Evolutionary conservation across 2,329 filamentous ascomycete genomes (phyloP).

Genomic region (Davidsoniella australis): DNA sequence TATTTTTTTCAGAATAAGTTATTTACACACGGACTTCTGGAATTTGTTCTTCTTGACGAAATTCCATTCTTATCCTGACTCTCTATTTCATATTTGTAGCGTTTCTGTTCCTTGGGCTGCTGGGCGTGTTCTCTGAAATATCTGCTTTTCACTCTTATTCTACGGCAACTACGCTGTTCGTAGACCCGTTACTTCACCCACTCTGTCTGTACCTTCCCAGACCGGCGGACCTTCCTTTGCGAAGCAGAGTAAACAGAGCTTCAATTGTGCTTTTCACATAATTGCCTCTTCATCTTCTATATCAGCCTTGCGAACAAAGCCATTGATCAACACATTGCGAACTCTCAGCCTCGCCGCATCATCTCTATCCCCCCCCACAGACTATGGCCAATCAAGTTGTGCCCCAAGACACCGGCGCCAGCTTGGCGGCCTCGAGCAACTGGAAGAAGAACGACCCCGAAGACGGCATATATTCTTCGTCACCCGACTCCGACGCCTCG

Average conservation of each 20-base stretch:
- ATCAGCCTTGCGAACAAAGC: neutral
- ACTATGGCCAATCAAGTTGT: neutral
- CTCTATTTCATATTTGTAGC: too few species aligned
- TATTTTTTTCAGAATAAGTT: too few species aligned
- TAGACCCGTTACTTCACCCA: neutral
- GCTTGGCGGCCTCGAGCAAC: neutral
- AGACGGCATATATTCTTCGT: constrained; percentile 14
- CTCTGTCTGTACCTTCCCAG: neutral
- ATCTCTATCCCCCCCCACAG: neutral
- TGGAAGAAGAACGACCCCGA: constrained; percentile 12
- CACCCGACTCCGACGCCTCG: constrained; percentile 21
- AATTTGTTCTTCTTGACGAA: too few species aligned
- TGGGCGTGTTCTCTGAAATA: too few species aligned
- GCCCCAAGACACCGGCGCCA: constrained; percentile 7
- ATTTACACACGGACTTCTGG: too few species aligned
- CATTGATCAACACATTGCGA: too few species aligned
- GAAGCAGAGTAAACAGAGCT: neutral
- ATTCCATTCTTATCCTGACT: too few species aligned
- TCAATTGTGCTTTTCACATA: neutral
- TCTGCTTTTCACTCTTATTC: too few species aligned
- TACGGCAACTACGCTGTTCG: too few species aligned
- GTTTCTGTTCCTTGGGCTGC: too few species aligned
- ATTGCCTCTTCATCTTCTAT: neutral
- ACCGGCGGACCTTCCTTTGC: neutral
- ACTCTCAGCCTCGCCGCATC: neutral